phyloP scores from a whole-genome alignment of 257 asterid genomes.

The Ligustrum vulgare region DNA sequence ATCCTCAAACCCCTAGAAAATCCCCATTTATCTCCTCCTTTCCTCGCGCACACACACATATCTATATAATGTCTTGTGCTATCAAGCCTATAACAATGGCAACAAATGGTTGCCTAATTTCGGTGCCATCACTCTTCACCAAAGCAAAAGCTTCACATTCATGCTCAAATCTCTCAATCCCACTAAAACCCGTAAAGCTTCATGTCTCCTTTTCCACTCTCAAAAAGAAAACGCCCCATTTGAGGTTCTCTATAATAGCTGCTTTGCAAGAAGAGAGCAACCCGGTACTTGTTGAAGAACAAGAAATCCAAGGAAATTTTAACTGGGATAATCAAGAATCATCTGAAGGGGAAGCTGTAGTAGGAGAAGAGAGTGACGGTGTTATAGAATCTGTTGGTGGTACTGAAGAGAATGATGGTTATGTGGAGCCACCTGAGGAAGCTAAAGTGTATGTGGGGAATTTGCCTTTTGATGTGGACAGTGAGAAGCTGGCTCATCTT shows the following conservation, averaged over 20 bases:
- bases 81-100: constrained; percentile 55
- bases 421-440: constrained; percentile 66
- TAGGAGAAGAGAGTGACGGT: constrained; percentile 31
- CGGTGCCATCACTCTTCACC: constrained; percentile 53
- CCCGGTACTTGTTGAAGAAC: constrained; percentile 44
- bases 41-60: not conserved
- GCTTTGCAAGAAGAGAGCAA: constrained; percentile 56
- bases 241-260: constrained; percentile 47
- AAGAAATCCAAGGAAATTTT: constrained; percentile 30
- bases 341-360: constrained; percentile 25
- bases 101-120: constrained; percentile 51
- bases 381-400: constrained; percentile 29
- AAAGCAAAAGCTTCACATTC: constrained; percentile 44
- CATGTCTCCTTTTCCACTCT: constrained; percentile 39
- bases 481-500: constrained; percentile 62
- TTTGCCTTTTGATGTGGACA: constrained; percentile 70
- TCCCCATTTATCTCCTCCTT: constrained; percentile 1
- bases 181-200: constrained; percentile 45
- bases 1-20: constrained; percentile 14
- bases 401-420: constrained; percentile 31
- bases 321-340: constrained; percentile 20
- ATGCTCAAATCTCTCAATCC: constrained; percentile 36
- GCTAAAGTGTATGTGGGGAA: constrained; percentile 89
- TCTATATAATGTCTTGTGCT: constrained; percentile 46
- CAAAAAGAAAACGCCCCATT: constrained; percentile 33